phyloP scores from a whole-genome alignment of 352 stramenopile genomes.

The Phytophthora constricta region DNA sequence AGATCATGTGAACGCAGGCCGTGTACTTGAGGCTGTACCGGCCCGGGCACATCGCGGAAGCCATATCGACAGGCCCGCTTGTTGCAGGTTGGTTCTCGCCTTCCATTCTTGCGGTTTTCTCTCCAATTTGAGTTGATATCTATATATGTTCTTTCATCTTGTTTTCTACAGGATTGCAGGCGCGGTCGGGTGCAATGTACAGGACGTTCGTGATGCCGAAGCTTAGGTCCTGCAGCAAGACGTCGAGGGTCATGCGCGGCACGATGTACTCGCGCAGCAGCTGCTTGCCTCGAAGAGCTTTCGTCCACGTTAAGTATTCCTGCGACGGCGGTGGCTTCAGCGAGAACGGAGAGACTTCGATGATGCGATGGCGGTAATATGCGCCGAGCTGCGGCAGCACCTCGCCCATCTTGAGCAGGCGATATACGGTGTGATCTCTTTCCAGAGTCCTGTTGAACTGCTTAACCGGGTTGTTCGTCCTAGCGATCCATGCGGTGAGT shows the following conservation, averaged over 20 bases:
- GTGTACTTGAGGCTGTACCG: conserved; percentile 2
- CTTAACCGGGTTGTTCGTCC: conserved; percentile 37
- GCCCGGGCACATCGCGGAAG: not conserved
- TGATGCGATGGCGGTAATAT: not conserved
- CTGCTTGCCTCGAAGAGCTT: not conserved
- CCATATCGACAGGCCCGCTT: not conserved
- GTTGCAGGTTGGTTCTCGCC: not conserved
- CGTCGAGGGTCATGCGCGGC: not conserved
- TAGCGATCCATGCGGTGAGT: conserved; percentile 15
- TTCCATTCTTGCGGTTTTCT: not conserved
- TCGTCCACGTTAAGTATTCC: not conserved
- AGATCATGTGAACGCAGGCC: conserved; percentile 4
- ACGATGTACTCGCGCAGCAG: not conserved
- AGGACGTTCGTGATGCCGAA: not conserved
- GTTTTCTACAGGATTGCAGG: not conserved
- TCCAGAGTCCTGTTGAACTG: conserved; percentile 31
- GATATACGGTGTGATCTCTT: conserved; percentile 18
- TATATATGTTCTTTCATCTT: not conserved
- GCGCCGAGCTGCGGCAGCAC: not conserved
- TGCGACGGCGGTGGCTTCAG: not conserved
- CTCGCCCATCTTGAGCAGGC: conserved; percentile 3
- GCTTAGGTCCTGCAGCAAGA: too few species aligned
- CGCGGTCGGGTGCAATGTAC: not conserved
- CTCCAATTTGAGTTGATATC: not conserved
- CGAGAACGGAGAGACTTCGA: not conserved